Evolutionary conservation across 164 flowering plant genomes (phyloP), one percentile per base, ranked within the genome.

Genomic region (Taxillus chinensis): DNA sequence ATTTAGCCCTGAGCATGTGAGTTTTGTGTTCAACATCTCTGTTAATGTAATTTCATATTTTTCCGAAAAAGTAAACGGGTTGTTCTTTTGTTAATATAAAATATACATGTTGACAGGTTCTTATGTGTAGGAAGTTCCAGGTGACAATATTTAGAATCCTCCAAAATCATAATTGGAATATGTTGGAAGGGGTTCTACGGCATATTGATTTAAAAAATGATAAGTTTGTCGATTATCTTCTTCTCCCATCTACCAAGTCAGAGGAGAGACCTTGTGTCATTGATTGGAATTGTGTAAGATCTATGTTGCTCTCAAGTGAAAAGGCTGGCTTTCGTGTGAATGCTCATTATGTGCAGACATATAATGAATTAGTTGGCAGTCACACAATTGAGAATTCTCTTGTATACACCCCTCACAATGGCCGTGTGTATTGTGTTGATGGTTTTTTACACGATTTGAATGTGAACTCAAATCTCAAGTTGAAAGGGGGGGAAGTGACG

Each of bases 381-480:
- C 80, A 91, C 64, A 63, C 71, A 65, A 73, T 89, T 45, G 71
- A 70, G 61, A 81, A 83, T 42, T 81, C 87, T n/a, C 53, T 92
- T 55, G 88, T 92, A 5, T 68, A 51, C 53, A 89, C 98, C 5
- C 98, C 98, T 10, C 92, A 92, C 60, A 92, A 79, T 75, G 83
- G 81, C 6, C 41, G 37, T 4, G 15, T 86, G 9, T 92, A 92
- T 64, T 79, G 75, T 67, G 64, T 81, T 40, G 63, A 57, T 43
- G 78, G 83, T 45, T 60, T 73, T 61, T 67, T 86, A 42, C 64
- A 76, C 59, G 74, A 71, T 17, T 16, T 84, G 75, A 55, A 87
- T 74, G 86, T 82, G 10, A 81, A 76, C 70, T 81, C 95, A 0
- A 15, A 6, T 62, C 57, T 92, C 74, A 71, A 39, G 15, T 41